These are phyloP conservation scores for Zygotorulaspora mrakii DNA, from an alignment of 1,139 yeast species.

Conservation along the genomic window DNA sequence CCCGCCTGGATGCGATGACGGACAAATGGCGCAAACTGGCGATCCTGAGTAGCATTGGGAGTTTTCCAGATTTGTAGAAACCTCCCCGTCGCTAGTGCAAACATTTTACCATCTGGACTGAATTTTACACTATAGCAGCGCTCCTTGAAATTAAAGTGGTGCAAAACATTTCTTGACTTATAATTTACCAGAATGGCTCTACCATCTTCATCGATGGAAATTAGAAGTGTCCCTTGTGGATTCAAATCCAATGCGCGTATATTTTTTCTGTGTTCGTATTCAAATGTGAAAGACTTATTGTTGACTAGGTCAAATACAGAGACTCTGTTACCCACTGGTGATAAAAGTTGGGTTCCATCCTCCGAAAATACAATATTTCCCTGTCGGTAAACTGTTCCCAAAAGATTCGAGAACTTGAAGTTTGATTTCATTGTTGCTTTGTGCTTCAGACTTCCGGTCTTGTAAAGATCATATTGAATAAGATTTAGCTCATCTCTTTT, in stretches of 20 bases:
- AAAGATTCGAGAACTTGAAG: slow-evolving; percentile 70
- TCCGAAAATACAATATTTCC: slow-evolving; percentile 86
- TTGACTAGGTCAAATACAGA: slow-evolving; percentile 81
- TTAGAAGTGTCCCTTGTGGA: slow-evolving; percentile 69
- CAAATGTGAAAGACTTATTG: slow-evolving; percentile 83
- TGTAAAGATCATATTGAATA: neutral
- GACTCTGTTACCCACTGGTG: slow-evolving; percentile 95
- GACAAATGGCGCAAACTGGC: slow-evolving; percentile 95
- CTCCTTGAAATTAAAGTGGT: slow-evolving; percentile 90
- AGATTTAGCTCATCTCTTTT: slow-evolving; percentile 9
- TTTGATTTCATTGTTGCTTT: slow-evolving; percentile 54
- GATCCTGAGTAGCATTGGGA: slow-evolving; percentile 65
- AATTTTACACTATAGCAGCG: slow-evolving; percentile 70
- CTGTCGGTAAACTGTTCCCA: slow-evolving; percentile 91
- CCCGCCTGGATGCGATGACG: slow-evolving; percentile 90
- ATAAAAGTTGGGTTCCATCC: slow-evolving; percentile 77
- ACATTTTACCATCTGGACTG: slow-evolving; percentile 83
- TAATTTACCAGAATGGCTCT: slow-evolving; percentile 89
- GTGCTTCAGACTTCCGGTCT: no score
- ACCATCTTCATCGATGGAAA: slow-evolving; percentile 91
- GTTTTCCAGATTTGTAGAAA: slow-evolving; percentile 93
- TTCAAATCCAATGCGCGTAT: slow-evolving; percentile 77
- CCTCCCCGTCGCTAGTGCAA: slow-evolving; percentile 81
- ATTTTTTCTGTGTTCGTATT: slow-evolving; percentile 88
- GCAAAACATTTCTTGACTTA: slow-evolving; percentile 79